A percentile compares a stretch with the other conserved stretches of the same genome.
phyloP scores from a whole-genome alignment of 495 filamentous ascomycete species.

The Neurospora africana region DNA sequence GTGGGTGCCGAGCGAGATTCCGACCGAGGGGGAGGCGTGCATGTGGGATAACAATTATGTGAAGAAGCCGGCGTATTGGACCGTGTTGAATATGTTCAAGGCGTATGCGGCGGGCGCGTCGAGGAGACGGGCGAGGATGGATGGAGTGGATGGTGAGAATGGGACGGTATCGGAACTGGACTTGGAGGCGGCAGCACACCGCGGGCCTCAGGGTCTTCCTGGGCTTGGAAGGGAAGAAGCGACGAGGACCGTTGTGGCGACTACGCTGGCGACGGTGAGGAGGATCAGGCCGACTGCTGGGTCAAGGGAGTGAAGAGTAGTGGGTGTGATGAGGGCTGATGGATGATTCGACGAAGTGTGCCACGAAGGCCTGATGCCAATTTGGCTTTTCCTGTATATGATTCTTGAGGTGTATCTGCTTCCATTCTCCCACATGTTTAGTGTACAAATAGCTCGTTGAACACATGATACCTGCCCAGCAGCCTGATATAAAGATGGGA shows the following conservation, averaged over 20 bases:
- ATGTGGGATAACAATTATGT: slow-evolving; percentile 37
- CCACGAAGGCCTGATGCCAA: not conserved
- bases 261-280: not conserved
- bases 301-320: not conserved
- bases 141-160: not conserved
- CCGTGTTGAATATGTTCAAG: slow-evolving; percentile 17
- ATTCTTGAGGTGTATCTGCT: not conserved
- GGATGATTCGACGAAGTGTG: not conserved
- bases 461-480: not conserved
- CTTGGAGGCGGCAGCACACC: not conserved
- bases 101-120: slow-evolving; percentile 4
- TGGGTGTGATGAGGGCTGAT: not conserved
- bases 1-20: slow-evolving; percentile 37
- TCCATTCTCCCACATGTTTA: not conserved
- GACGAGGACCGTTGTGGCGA: not conserved
- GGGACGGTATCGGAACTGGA: not conserved
- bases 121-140: not conserved
- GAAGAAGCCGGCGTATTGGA: slow-evolving; percentile 43
- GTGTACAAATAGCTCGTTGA: not conserved
- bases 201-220: not conserved
- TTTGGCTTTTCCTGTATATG: not conserved
- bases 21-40: slow-evolving; percentile 39
- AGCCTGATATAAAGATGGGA: not conserved
- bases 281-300: not conserved
- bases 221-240: not conserved